phyloP scores from a whole-genome alignment of 2,329 filamentous ascomycete species.

The Colletotrichum truncatum region DNA sequence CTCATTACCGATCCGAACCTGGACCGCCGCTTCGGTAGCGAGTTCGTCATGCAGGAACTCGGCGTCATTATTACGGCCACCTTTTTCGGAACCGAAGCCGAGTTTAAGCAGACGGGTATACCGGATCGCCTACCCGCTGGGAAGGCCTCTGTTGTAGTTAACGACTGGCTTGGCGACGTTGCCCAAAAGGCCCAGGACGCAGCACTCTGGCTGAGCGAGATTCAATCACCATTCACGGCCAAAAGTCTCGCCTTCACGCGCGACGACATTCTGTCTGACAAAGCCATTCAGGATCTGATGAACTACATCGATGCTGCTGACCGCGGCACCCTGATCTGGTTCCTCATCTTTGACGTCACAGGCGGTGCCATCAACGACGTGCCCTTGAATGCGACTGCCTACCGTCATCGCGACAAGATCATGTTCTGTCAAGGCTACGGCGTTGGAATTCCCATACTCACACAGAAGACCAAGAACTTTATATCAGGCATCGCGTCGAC shows the following conservation, averaged over 20 bases:
- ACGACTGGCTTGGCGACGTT: slow-evolving; percentile 71
- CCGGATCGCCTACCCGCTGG: slow-evolving; percentile 53
- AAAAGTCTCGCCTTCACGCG: slow-evolving; percentile 65
- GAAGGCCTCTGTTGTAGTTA: slow-evolving; percentile 53
- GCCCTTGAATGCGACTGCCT: slow-evolving; percentile 64
- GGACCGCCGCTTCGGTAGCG: slow-evolving; percentile 65
- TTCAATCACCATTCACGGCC: slow-evolving; percentile 62
- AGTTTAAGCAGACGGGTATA: slow-evolving; percentile 63
- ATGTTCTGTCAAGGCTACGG: slow-evolving; percentile 72
- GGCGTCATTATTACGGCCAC: slow-evolving; percentile 67
- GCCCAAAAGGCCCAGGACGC: slow-evolving; percentile 60
- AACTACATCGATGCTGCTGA: slow-evolving; percentile 58
- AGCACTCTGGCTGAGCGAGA: slow-evolving; percentile 55
- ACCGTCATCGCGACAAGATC: slow-evolving; percentile 70
- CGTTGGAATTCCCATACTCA: slow-evolving; percentile 57
- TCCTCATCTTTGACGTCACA: slow-evolving; percentile 69
- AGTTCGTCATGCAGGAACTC: slow-evolving; percentile 63
- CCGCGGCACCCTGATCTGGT: slow-evolving; percentile 65
- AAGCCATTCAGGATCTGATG: slow-evolving; percentile 59
- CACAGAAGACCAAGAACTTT: slow-evolving; percentile 57
- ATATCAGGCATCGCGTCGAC: slow-evolving; percentile 59
- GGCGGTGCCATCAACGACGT: slow-evolving; percentile 69
- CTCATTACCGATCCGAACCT: slow-evolving; percentile 63
- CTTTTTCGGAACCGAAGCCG: slow-evolving; percentile 67
- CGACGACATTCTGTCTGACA: slow-evolving; percentile 56